Conservation (phyloP, 768 basidiomycete species). For the Tubosaeta brunneosetosa region DNA sequence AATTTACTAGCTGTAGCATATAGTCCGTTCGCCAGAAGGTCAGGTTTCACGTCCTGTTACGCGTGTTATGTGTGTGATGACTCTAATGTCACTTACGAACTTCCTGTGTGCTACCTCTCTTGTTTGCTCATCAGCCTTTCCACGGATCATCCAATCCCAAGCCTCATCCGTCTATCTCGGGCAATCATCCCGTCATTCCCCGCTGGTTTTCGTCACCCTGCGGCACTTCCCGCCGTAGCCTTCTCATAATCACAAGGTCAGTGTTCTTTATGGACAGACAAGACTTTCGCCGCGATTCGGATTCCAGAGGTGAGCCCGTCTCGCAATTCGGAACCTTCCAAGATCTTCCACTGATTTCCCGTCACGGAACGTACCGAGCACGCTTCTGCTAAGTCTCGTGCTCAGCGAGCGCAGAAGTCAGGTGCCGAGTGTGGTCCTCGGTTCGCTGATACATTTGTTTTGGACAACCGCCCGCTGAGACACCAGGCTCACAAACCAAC, state of each 20-base stretch:
- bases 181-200: background rate
- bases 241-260: background rate
- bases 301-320: background rate
- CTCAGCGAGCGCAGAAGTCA: background rate
- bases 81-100: constrained; percentile 5
- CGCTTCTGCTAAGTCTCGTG: background rate
- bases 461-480: background rate
- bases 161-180: background rate
- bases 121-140: background rate
- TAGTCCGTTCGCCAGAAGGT: background rate
- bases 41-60: constrained; percentile 2
- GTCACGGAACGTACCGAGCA: background rate
- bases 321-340: background rate
- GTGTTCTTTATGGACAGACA: background rate
- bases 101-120: background rate
- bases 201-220: background rate
- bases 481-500: background rate
- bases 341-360: background rate
- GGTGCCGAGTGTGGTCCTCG: background rate
- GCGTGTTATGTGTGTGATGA: constrained; percentile 9
- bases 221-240: background rate
- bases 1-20: background rate
- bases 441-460: background rate
- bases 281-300: background rate
- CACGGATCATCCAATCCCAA: background rate